Percentiles rank a stretch among this genome's conserved stretches.
phyloP scores from a whole-genome alignment of 768 basidiomycete species.

The Albatrellus ellisii region DNA sequence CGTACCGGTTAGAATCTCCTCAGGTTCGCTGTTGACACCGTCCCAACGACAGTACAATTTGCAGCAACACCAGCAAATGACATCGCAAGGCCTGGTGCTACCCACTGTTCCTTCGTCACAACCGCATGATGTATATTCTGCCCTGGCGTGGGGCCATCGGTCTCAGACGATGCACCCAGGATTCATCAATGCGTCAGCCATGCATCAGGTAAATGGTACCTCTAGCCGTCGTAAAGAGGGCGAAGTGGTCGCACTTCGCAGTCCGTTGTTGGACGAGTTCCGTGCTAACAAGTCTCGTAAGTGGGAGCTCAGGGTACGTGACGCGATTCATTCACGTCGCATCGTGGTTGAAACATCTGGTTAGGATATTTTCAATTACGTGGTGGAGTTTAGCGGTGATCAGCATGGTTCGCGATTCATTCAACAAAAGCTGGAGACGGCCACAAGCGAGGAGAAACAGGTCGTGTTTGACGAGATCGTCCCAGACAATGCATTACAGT shows the following conservation, averaged over 20 bases:
- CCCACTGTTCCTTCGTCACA: conserved; percentile 30
- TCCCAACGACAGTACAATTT: conserved; percentile 25
- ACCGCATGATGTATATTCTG: conserved; percentile 32
- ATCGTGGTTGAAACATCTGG: conserved; percentile 3
- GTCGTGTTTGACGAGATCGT: conserved; percentile 80
- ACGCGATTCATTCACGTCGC: conserved; percentile 1
- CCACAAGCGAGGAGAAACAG: conserved; percentile 69
- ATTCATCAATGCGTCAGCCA: too few species aligned
- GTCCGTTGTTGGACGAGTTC: conserved; percentile 75
- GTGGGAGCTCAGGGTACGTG: conserved; percentile 69
- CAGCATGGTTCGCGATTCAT: conserved; percentile 99
- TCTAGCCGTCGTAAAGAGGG: conserved; percentile 33
- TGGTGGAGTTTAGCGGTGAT: conserved; percentile 88
- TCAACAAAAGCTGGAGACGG: conserved; percentile 71
- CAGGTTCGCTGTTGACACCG: conserved; percentile 5
- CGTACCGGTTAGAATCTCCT: conserved; percentile 3
- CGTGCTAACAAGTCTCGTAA: conserved; percentile 62
- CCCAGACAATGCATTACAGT: conserved; percentile 54
- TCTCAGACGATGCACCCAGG: conserved; percentile 11
- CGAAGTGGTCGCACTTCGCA: conserved; percentile 34
- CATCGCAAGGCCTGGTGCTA: conserved; percentile 26
- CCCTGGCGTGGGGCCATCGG: conserved; percentile 24
- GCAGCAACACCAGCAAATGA: conserved; percentile 31
- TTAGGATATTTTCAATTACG: conserved; percentile 76
- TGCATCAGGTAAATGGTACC: conserved; percentile 22